Evolutionary conservation across 345 rosid genomes (phyloP), one percentile per base, ranked within the genome.

Genomic region (Cardamine occulta): DNA sequence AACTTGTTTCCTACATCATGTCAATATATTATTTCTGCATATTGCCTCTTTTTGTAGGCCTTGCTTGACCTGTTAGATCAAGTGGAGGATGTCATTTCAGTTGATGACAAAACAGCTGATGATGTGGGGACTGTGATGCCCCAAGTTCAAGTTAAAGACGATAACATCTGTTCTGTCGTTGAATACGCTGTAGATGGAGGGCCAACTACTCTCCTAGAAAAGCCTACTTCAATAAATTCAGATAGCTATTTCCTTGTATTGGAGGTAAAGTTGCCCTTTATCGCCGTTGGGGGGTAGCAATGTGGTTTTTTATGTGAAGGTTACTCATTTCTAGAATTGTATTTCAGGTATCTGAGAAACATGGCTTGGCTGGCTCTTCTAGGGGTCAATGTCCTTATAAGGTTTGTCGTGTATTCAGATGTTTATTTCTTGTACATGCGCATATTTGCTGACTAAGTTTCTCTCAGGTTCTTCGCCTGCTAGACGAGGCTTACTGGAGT

Each of bases 11-110:
- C 29, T 37, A 34, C 34, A 62, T 13, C 47, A 17, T 65, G 29
- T 24, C 62, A 14, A 37, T 48, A 37, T 54, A 18, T 53, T 54
- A 23, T 47, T 24, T 69, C n/a, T 44, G 35, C 29, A 64, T 51
- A 68, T 66, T 54, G 14, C 71, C 51, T 66, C 52, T 69, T 74
- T 63, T 59, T 56, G 58, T 59, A 95, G 97, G 89, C 91, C 67
- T 85, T 95, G 86, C 88, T 95, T 68, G 96, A 92, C 75, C 86
- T 95, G 63, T 80, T 95, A 70, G 93, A 92, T 86, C 97, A 92
- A 86, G 96, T 95, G 51, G 91, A 90, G 86, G 96, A 90, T 83
- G 99, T 83, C 79, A 88, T 92, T 70, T 86, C 89, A 66, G 83
- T 82, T 62, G 97, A 92, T 58, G 96, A 83, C 49, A 79, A 84